Base-by-base conservation (phyloP, 805 yeast species). In the Priceomyces carsonii region DNA sequence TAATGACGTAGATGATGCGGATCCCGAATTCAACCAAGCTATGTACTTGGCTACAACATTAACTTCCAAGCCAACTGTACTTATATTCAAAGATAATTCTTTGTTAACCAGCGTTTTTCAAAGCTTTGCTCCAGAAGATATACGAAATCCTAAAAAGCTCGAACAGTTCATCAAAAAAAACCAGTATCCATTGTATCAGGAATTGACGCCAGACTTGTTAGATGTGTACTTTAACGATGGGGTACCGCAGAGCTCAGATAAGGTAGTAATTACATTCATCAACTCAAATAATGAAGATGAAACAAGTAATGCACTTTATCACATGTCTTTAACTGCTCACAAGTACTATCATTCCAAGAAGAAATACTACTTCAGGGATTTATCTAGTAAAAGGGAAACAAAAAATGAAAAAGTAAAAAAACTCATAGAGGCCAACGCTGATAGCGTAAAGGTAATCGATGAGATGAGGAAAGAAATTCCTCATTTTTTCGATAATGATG, bases 111-210 rank as follows among this genome's bases (percentile, higher is more conserved):
- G 63, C 4, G 71, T 80, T 4, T 81, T 57, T 44, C 84, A 76
- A 45, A 79, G 77, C 37, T 79, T 76, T 57, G 79, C 81, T 0
- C 75, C 87, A 5, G 77, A 77, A 32, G 86, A 83, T 45, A 70
- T 75, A 37, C 69, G 93, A 43, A 70, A 76, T 43, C 57, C 57
- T 12, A 64, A 63, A 15, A 56, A 61, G 25, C 64, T 85, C 7
- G 51, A 68, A 43, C 52, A 70, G 10, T 85, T 83, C 65, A 57
- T 85, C 18, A 51, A 56, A 19, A 56, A 61, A 29, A 66, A 75
- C 44, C 63, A 77, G 13, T 55, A 63, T 29, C 88, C 90, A 4
- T 55, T 70, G 8, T 58, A 77, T 30, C 71, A 66, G 33, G 81
- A 80, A 44, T 57, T 84, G 33, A 71, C 76, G 0, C 67, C 74